Conservation (phyloP, 2,329 filamentous ascomycete species). For the Colletotrichum godetiae region DNA sequence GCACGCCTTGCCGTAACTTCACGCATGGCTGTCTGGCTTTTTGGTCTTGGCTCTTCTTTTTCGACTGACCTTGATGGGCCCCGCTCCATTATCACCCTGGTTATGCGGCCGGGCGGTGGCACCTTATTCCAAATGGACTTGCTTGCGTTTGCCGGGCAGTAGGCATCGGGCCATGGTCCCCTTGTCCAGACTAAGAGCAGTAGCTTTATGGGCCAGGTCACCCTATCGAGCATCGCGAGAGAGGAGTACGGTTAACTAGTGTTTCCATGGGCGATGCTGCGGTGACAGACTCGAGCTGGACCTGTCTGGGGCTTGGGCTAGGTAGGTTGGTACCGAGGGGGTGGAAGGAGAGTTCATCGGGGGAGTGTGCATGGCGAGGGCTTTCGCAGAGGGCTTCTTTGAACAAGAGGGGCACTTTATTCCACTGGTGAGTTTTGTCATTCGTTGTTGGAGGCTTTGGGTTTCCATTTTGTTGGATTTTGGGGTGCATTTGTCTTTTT, state of each 20-base stretch:
- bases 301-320: background rate
- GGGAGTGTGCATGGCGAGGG: background rate
- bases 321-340: background rate
- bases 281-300: background rate
- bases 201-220: background rate
- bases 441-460: background rate
- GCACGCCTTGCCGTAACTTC: slow-evolving; percentile 7
- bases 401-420: slow-evolving; percentile 5
- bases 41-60: background rate
- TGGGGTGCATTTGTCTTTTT: background rate
- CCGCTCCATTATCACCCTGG: background rate
- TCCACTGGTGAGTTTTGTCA: background rate
- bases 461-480: background rate
- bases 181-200: background rate
- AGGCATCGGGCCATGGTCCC: background rate
- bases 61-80: background rate
- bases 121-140: slow-evolving; percentile 10
- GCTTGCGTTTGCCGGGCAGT: background rate
- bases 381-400: background rate
- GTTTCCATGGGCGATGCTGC: background rate
- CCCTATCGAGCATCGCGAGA: background rate
- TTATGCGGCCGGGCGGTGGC: background rate
- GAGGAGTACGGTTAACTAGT: background rate
- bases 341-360: background rate
- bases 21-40: slow-evolving; percentile 7